phyloP scores from a whole-genome alignment of 176 grass and related monocot species.

The Aechmea fasciata region DNA sequence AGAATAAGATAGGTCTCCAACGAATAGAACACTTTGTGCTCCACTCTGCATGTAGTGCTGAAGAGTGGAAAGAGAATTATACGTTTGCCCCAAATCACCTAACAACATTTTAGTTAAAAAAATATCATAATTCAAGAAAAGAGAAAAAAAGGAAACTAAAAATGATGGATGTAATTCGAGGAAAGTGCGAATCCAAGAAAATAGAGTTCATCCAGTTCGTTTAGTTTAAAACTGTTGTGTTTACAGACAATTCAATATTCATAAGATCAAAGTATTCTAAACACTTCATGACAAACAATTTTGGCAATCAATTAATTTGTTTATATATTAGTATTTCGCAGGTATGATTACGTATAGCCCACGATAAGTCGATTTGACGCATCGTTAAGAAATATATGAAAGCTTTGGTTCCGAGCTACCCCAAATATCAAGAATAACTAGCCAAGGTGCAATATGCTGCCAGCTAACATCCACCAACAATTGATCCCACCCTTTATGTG shows the following conservation, averaged over 20 bases:
- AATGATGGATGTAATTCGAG: not conserved
- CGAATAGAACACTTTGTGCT: slow-evolving; percentile 67
- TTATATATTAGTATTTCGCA: not conserved
- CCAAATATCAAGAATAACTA: not conserved
- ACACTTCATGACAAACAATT: not conserved
- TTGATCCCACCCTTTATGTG: too few species aligned
- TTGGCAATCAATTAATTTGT: not conserved
- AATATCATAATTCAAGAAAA: too few species aligned
- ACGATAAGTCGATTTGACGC: not conserved
- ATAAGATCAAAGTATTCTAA: not conserved
- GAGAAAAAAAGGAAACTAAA: too few species aligned
- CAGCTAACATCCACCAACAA: too few species aligned
- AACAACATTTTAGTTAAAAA: not conserved
- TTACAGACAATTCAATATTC: too few species aligned
- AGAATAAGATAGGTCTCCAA: slow-evolving; percentile 92
- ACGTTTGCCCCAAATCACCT: slow-evolving; percentile 98
- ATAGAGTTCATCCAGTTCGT: too few species aligned
- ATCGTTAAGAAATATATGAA: not conserved
- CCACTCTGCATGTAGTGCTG: slow-evolving; percentile 75
- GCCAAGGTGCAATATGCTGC: too few species aligned
- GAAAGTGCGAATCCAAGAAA: not conserved
- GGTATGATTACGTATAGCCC: not conserved
- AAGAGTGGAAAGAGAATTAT: slow-evolving; percentile 92
- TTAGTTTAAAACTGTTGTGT: too few species aligned
- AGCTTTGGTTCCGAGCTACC: not conserved